Evolutionary conservation across 2,329 filamentous ascomycete genomes (phyloP).

Genomic region (Lecanicillium sp.): DNA sequence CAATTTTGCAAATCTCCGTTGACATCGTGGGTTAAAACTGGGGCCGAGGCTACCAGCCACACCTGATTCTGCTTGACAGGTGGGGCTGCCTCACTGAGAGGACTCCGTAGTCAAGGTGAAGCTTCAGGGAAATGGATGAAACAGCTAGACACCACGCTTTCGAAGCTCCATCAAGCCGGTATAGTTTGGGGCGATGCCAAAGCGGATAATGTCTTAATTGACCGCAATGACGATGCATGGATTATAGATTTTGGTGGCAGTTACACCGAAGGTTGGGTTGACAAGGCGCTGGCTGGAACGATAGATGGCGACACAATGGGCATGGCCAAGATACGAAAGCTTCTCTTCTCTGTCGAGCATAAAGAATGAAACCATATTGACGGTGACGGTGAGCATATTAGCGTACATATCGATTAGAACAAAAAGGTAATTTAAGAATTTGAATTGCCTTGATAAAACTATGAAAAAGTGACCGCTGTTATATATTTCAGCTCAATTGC

Average conservation of each 20-base stretch:
- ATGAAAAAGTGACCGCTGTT: neutral
- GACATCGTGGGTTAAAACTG: neutral
- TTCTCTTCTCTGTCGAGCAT: no score
- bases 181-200: conserved; percentile 24
- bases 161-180: conserved; percentile 14
- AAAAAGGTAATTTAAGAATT: no score
- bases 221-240: conserved; percentile 18
- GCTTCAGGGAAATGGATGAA: no score
- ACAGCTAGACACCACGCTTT: conserved; percentile 3
- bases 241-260: conserved; percentile 22
- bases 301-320: conserved; percentile 2
- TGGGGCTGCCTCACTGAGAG: no score
- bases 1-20: conserved; percentile 9
- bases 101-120: no score
- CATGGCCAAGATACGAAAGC: neutral
- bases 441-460: neutral
- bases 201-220: conserved; percentile 21
- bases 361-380: no score
- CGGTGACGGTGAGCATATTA: no score
- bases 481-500: neutral
- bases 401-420: no score
- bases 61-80: no score
- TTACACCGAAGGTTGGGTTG: conserved; percentile 18
- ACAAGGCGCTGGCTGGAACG: conserved; percentile 1
- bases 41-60: neutral